Conservation (phyloP, 2,329 filamentous ascomycete genomes). For the Fusarium zealandicum region DNA sequence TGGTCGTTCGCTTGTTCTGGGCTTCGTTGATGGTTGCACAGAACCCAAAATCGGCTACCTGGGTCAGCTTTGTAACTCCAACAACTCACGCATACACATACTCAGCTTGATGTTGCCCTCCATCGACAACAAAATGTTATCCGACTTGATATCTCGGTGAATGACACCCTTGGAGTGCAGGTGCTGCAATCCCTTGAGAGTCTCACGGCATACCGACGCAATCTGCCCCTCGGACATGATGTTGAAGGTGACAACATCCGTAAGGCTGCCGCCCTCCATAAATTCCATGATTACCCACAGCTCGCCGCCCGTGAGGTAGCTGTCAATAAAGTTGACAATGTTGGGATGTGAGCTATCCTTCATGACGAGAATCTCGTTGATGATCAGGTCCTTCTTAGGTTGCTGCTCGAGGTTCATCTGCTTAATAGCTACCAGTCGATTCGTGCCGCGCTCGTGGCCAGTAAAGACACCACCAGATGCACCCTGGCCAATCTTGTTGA, state of each 20-base stretch:
- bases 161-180: slow-evolving; percentile 98
- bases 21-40: slow-evolving; percentile 98
- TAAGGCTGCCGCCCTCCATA: slow-evolving; percentile 98
- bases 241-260: slow-evolving; percentile 98
- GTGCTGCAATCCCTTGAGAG: slow-evolving; percentile 89
- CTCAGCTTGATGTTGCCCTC: slow-evolving; percentile 98
- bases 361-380: slow-evolving; percentile 99
- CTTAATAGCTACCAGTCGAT: slow-evolving; percentile 95
- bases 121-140: slow-evolving; percentile 93
- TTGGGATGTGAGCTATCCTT: slow-evolving; percentile 98
- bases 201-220: slow-evolving; percentile 93
- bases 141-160: slow-evolving; percentile 98
- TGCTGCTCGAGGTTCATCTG: slow-evolving; percentile 99
- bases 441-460: slow-evolving; percentile 76
- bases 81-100: slow-evolving; percentile 56
- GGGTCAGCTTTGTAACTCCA: slow-evolving; percentile 48
- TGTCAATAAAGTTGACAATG: slow-evolving; percentile 99
- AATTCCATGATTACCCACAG: slow-evolving; percentile 99
- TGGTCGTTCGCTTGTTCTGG: slow-evolving; percentile 96
- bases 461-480: too few species aligned
- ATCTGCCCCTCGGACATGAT: slow-evolving; percentile 99
- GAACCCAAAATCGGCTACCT: slow-evolving; percentile 92
- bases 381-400: slow-evolving; percentile 98
- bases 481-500: too few species aligned
- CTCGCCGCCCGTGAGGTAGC: slow-evolving; percentile 87